A percentile compares a stretch with the other conserved stretches of the same genome.
Conservation (phyloP, 2,329 filamentous ascomycete genomes). For the Cadophora gregata region DNA sequence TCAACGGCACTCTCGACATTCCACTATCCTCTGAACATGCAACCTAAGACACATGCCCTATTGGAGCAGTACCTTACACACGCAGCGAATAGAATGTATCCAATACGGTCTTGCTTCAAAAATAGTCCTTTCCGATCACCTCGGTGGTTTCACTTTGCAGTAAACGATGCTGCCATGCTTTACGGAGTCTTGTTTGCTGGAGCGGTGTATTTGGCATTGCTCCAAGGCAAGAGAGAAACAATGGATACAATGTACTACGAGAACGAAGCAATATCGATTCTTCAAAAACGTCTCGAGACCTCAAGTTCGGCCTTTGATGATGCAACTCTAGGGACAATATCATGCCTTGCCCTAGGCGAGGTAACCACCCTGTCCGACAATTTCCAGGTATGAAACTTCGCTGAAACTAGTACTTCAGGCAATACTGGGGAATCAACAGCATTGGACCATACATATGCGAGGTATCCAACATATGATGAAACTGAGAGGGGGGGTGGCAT, state of each 20-base stretch:
- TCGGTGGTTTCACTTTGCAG: conserved; percentile 35
- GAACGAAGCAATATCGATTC: conserved; percentile 22
- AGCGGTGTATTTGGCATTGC: conserved; percentile 31
- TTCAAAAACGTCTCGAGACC: conserved; percentile 29
- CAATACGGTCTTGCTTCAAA: conserved; percentile 24
- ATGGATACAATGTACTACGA: conserved; percentile 32
- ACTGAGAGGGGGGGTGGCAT: conserved; percentile 17
- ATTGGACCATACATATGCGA: conserved; percentile 37
- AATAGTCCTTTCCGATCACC: conserved; percentile 30
- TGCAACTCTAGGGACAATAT: conserved; percentile 33
- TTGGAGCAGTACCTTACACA: conserved; percentile 31
- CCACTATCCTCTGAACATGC: conserved; percentile 2
- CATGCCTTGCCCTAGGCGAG: conserved; percentile 36
- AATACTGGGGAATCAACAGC: conserved; percentile 29
- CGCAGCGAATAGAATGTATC: conserved; percentile 28
- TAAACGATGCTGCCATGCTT: conserved; percentile 35
- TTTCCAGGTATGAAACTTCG: neutral
- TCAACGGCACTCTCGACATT: neutral
- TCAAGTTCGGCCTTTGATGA: conserved; percentile 22
- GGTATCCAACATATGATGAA: conserved; percentile 36
- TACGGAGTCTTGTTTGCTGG: conserved; percentile 36
- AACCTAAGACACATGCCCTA: conserved; percentile 21
- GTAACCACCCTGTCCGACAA: neutral
- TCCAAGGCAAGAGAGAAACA: conserved; percentile 29
- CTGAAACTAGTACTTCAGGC: conserved; percentile 22